Evolutionary conservation across 768 basidiomycete species (phyloP), one percentile per base, ranked within the genome.

Genomic region (Termitomyces sp.): DNA sequence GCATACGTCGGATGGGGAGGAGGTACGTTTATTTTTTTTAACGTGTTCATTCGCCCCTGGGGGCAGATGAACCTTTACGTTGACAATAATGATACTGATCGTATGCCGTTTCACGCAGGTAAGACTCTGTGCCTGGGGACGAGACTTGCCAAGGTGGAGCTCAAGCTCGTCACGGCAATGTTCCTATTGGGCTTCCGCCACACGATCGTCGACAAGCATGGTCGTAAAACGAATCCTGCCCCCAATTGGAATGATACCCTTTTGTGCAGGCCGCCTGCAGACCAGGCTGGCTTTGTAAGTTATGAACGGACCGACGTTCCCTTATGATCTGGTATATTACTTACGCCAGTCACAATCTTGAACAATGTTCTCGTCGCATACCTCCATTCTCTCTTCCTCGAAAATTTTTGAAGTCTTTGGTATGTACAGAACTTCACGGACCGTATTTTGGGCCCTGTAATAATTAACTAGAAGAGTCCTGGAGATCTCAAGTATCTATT

Each of bases 231-330:
- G 6, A 67, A 69, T 53, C 68, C 72, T 35, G 75, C 68, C 38
- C 89, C 89, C 10, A 85, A 91, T 64, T 90, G 89, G 89, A 90
- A 91, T 69, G 87, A 90, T 66, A 80, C 80, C 57, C 75, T 88
- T 43, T 71, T 83, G 55, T 88, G 87, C 68, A 79, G 83, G 40
- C 66, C 66, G 44, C 87, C 87, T 5, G 74, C 78, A 52, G 67
- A 73, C 52, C 80, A 78, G 40, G 72, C 78, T 30, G 85, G 82
- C 66, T 79, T 73, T 62, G 64, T 89, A 55, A 74, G 75, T 46
- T 85, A 83, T 61, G 70, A 74, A 65, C 68, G 75, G 56, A 72
- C 71, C 21, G 59, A 68, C 23, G 50, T 69, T 48, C 65, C 64
- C 33, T 65, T 79, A n/a, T 78, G 28, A 70, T 66, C 58, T 41